Conservation (phyloP, 176 grass and related monocot species). For the Tuctoria greenei region DNA sequence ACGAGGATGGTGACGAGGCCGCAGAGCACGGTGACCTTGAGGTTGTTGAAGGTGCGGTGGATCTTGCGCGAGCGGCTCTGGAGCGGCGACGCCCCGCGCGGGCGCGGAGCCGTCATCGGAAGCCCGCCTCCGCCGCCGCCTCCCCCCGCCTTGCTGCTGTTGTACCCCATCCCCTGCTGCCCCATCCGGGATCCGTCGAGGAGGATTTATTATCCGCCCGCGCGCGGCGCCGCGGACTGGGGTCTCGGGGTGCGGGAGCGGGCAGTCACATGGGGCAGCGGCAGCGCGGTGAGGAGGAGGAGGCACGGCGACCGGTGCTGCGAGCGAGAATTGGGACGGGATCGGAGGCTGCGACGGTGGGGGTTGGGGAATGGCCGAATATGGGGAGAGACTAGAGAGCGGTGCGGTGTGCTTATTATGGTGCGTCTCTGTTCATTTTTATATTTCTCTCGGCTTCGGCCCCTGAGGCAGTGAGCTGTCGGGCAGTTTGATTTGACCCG, state of each 20-base stretch:
- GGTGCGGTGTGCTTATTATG: neutral
- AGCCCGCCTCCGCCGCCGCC: constrained; percentile 28
- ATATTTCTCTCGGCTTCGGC: neutral
- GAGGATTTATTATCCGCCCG: constrained; percentile 28
- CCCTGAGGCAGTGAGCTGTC: constrained; percentile 31
- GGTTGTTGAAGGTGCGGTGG: constrained; percentile 87
- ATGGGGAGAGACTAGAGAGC: neutral
- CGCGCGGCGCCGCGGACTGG: constrained; percentile 19
- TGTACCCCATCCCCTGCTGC: constrained; percentile 53
- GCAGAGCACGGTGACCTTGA: constrained; percentile 91
- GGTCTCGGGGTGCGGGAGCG: neutral
- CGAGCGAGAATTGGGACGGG: constrained; percentile 4
- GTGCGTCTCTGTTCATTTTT: too few relatives aligned
- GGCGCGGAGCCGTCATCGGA: constrained; percentile 51
- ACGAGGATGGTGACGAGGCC: constrained; percentile 91
- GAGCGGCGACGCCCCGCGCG: constrained; percentile 52
- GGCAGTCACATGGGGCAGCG: constrained; percentile 23
- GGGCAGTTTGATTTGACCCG: constrained; percentile 45
- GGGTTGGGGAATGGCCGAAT: neutral
- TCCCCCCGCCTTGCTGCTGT: constrained; percentile 28
- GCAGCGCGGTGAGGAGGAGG: neutral
- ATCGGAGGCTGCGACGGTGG: neutral
- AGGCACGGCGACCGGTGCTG: neutral
- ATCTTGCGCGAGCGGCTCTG: constrained; percentile 62
- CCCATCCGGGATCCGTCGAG: constrained; percentile 40